Conservation (phyloP, 2,329 filamentous ascomycete species). For the Cladosporium halotolerans region DNA sequence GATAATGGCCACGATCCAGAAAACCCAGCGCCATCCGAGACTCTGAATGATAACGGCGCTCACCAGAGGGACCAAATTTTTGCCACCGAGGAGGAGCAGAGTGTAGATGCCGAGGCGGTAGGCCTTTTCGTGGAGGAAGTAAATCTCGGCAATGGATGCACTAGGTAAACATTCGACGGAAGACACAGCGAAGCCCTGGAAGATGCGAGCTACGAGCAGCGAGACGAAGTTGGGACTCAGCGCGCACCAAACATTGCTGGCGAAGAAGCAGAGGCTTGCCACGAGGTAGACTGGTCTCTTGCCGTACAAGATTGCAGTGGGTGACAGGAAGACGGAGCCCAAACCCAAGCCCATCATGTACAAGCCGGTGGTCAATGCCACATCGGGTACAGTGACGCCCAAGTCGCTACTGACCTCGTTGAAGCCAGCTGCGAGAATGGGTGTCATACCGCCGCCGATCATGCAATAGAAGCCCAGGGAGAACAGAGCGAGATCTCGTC, state of each 20-base stretch:
- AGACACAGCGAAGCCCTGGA: slow-evolving; percentile 82
- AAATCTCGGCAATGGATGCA: slow-evolving; percentile 92
- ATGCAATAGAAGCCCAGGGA: slow-evolving; percentile 89
- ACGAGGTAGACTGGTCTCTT: slow-evolving; percentile 86
- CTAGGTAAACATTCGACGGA: slow-evolving; percentile 89
- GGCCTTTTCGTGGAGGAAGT: slow-evolving; percentile 88
- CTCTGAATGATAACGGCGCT: slow-evolving; percentile 77
- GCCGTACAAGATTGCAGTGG: slow-evolving; percentile 83
- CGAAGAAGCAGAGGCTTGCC: slow-evolving; percentile 69
- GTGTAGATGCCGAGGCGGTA: slow-evolving; percentile 94
- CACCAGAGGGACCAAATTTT: slow-evolving; percentile 82
- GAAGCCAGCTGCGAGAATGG: slow-evolving; percentile 84
- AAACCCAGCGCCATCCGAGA: slow-evolving; percentile 62
- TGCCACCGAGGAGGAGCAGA: slow-evolving; percentile 70
- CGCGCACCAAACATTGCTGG: slow-evolving; percentile 77
- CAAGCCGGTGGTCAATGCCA: slow-evolving; percentile 81
- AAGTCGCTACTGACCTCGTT: slow-evolving; percentile 66
- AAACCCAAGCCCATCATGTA: slow-evolving; percentile 92
- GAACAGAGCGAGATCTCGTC: slow-evolving; percentile 70
- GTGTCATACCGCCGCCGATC: slow-evolving; percentile 87
- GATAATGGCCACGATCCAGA: slow-evolving; percentile 70
- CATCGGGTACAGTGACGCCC: slow-evolving; percentile 60
- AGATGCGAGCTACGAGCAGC: slow-evolving; percentile 72
- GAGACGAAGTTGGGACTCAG: slow-evolving; percentile 74
- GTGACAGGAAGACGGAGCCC: slow-evolving; percentile 76